Percentiles rank a stretch among this genome's conserved stretches.
phyloP scores from a whole-genome alignment of 192 early-diverging fungal species.

The Backusella tarrabulga region DNA sequence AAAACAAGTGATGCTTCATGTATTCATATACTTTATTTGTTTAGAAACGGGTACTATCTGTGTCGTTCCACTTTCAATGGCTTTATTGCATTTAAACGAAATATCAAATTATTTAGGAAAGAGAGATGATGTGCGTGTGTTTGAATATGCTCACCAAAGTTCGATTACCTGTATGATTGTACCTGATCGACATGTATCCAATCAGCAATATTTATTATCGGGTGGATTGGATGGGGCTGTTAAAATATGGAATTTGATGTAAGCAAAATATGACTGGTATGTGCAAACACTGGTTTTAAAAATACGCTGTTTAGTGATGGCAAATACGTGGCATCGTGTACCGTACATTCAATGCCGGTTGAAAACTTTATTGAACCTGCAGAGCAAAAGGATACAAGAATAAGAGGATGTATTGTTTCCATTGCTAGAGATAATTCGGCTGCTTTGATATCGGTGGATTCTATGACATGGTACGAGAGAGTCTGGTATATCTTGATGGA shows the following conservation, averaged over 20 bases:
- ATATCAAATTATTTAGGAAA: conserved; percentile 15
- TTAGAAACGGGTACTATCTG: conserved; percentile 64
- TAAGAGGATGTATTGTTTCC: conserved; percentile 57
- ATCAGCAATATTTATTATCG: conserved; percentile 57
- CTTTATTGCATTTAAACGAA: conserved; percentile 35
- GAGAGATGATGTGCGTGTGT: conserved; percentile 17
- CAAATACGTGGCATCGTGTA: conserved; percentile 58
- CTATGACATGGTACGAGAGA: conserved; percentile 58
- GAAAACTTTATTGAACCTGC: conserved; percentile 52
- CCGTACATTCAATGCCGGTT: conserved; percentile 49
- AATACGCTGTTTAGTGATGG: conserved; percentile 38
- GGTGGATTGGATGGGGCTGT: conserved; percentile 67
- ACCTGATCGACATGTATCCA: conserved; percentile 38
- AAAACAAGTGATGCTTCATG: not conserved
- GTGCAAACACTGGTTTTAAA: not conserved
- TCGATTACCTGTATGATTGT: conserved; percentile 61
- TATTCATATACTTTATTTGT: not conserved
- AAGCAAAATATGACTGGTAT: conserved; percentile 13
- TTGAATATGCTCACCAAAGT: conserved; percentile 54
- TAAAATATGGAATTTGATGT: conserved; percentile 77
- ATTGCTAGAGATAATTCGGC: conserved; percentile 68
- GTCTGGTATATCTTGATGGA: not conserved
- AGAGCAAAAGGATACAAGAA: conserved; percentile 42
- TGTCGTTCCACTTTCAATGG: conserved; percentile 47
- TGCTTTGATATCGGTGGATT: conserved; percentile 71